Conservation (phyloP, 2,329 filamentous ascomycete genomes). For the Arthroderma sp. region DNA sequence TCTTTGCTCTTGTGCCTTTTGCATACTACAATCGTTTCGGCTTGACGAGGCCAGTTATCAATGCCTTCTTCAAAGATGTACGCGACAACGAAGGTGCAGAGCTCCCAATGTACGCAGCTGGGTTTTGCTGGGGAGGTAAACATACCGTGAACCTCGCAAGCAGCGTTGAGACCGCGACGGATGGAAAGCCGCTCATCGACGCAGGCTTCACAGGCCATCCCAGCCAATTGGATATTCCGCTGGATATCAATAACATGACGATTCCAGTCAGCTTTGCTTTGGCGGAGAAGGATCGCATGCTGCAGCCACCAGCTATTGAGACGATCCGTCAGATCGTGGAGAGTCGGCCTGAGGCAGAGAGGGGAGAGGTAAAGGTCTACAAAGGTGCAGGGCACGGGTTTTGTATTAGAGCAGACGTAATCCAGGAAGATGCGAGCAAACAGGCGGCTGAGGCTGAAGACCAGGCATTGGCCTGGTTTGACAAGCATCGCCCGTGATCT, state of each 20-base stretch:
- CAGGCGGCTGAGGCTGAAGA: not conserved
- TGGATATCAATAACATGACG: no score
- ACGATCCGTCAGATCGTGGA: no score
- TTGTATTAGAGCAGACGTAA: no score
- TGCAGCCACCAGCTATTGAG: no score
- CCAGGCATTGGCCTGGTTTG: not conserved
- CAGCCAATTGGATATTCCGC: constrained; percentile 37
- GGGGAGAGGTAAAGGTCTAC: no score
- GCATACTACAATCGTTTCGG: constrained; percentile 19
- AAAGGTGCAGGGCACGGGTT: no score
- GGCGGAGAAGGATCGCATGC: no score
- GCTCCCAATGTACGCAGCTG: constrained; percentile 42
- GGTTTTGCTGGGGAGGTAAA: constrained; percentile 54
- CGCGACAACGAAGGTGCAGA: constrained; percentile 23
- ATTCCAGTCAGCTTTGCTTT: no score
- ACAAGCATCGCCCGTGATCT: not conserved
- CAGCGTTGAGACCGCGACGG: constrained; percentile 17
- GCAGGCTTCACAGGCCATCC: constrained; percentile 45
- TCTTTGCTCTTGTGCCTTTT: constrained; percentile 15
- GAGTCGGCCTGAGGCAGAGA: no score
- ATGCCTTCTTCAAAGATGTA: constrained; percentile 28
- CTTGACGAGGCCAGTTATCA: constrained; percentile 26
- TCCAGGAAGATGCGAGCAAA: no score
- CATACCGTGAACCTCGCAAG: constrained; percentile 41
- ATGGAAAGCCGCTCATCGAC: constrained; percentile 34